Conservation (phyloP, 768 basidiomycete species). For the Hirschioporus abietinus region DNA sequence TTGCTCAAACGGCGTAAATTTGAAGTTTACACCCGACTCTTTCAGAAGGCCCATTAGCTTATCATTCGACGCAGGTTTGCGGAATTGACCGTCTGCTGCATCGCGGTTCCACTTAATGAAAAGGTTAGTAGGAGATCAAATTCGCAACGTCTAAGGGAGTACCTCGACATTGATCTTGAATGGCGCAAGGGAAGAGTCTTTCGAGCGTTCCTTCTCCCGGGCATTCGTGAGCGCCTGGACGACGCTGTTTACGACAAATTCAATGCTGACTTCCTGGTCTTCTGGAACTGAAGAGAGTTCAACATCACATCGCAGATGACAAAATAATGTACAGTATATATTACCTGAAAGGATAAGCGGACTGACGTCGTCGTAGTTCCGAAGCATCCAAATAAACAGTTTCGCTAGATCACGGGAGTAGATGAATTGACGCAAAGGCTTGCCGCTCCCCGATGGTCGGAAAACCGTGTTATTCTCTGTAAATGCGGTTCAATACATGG, state of each 20-base stretch:
- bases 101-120: background rate
- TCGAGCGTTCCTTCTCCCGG: slow-evolving; percentile 47
- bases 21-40: slow-evolving; percentile 42
- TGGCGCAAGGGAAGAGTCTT: slow-evolving; percentile 56
- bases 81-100: slow-evolving; percentile 82
- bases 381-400: slow-evolving; percentile 88
- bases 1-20: slow-evolving; percentile 88
- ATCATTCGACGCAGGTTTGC: slow-evolving; percentile 92
- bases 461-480: slow-evolving; percentile 80
- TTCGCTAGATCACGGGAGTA: slow-evolving; percentile 96
- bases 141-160: background rate
- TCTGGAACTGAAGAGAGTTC: slow-evolving; percentile 61
- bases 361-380: slow-evolving; percentile 89
- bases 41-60: slow-evolving; percentile 76
- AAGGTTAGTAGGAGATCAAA: background rate
- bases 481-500: background rate
- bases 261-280: slow-evolving; percentile 92
- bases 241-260: slow-evolving; percentile 84
- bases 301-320: too few species aligned
- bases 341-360: slow-evolving; percentile 87
- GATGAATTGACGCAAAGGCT: slow-evolving; percentile 94
- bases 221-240: slow-evolving; percentile 55
- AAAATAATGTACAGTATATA: slow-evolving; percentile 11
- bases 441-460: slow-evolving; percentile 84
- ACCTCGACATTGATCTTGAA: slow-evolving; percentile 3